Evolutionary conservation across 2,329 filamentous ascomycete species (phyloP), one percentile per base, ranked within the genome.

Genomic region (Phyllosticta capitalensis): DNA sequence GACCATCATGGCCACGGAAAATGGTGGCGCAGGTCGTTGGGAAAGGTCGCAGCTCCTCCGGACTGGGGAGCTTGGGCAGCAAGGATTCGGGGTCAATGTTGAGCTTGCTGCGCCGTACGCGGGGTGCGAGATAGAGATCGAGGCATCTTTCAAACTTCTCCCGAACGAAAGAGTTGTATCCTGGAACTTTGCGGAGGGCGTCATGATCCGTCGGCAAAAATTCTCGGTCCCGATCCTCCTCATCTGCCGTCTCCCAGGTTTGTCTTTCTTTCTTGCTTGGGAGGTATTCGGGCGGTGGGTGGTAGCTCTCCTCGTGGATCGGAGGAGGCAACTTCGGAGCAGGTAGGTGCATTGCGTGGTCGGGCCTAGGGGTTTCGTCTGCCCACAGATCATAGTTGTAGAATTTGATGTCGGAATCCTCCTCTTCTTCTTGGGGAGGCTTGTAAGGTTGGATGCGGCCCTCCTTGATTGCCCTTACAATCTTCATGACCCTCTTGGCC

Each of bases 1-100:
- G 85, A 17, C 92, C 92, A 63, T 90, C 84, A 69, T 99, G 94
- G 10, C 92, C 92, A 63, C 84, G 80, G 79, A 94, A 97, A 12
- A 95, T 82, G 5, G 90, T 90, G 52, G 92, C 88, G 66, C 89
- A 92, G 9, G 90, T 85, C 0, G 92, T 96, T 14, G 94, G 94
- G 80, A 97, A 99, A 1, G 94, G 94, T 68, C 90, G 90, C 60
- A 99, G 81, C 68, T 99, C 92, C 67, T 96, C 90, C 0, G 94
- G 92, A 61, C 88, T 89, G 7, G 95, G 94, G 7, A 99, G 80
- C 72, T 96, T 96, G 12, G 94, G 92, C 38, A 99, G 81, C 55
- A 99, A 79, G 45, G 90, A 95, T 72, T 89, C 88, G 2, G 94
- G 94, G 67, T 99, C 94, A 69, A 99, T 97, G 75, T 97, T 96